A percentile compares a stretch with the other conserved stretches of the same genome.
These are phyloP conservation scores for Russula griseocarnosa DNA, from an alignment of 768 basidiomycete species.

Conservation along the genomic window DNA sequence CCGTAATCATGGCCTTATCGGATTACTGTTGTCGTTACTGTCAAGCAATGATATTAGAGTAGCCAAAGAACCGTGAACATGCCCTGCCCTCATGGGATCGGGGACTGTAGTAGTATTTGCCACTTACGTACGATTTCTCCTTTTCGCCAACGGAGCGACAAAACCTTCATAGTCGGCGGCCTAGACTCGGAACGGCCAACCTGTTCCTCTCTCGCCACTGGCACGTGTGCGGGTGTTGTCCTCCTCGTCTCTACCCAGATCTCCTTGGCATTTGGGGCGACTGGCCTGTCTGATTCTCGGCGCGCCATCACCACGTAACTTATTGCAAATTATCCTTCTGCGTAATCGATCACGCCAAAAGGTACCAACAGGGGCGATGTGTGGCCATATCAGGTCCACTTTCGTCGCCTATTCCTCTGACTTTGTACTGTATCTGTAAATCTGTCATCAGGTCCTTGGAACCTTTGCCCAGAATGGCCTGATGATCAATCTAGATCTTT, in stretches of 20 bases:
- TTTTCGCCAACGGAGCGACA: not conserved
- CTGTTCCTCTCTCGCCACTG: not conserved
- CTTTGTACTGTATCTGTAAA: conserved; percentile 3
- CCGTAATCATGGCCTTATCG: not conserved
- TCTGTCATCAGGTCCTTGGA: not conserved
- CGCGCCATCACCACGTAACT: not conserved
- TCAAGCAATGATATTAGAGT: not conserved
- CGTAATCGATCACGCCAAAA: not conserved
- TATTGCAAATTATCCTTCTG: not conserved
- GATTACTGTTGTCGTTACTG: not conserved
- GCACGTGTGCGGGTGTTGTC: not conserved
- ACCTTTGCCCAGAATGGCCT: not conserved
- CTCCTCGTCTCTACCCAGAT: too few relatives aligned
- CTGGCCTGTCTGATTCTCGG: not conserved
- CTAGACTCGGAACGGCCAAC: not conserved
- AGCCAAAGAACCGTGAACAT: not conserved
- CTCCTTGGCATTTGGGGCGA: too few relatives aligned
- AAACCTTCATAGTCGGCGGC: not conserved
- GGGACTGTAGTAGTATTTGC: not conserved
- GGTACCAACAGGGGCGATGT: not conserved
- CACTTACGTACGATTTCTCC: not conserved
- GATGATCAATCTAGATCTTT: not conserved
- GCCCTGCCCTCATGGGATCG: not conserved
- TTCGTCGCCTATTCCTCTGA: not conserved
- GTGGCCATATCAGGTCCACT: not conserved